Evolutionary conservation across 371 early-diverging fungal genomes (phyloP).

Genomic region (Apophysomyces trapeziformis): DNA sequence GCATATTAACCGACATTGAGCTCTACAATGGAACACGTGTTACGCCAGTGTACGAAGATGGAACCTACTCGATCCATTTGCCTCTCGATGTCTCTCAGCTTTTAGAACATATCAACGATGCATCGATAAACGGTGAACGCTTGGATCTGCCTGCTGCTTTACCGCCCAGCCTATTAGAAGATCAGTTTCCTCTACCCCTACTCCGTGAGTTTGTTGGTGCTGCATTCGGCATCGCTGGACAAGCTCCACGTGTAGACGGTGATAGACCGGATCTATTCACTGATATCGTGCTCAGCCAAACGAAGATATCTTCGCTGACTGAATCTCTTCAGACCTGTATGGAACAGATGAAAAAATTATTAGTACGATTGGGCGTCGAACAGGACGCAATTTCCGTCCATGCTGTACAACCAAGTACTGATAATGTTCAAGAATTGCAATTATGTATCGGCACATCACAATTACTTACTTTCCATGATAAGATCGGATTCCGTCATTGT

Average conservation of each 20-base stretch:
- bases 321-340: background rate
- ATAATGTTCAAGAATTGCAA: background rate
- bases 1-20: background rate
- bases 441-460: background rate
- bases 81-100: background rate
- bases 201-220: constrained; percentile 6
- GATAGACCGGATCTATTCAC: background rate
- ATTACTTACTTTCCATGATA: background rate
- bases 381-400: background rate
- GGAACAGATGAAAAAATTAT: constrained; percentile 1
- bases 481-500: background rate
- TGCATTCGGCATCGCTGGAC: background rate
- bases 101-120: background rate
- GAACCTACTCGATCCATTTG: background rate
- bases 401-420: background rate
- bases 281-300: constrained; percentile 1
- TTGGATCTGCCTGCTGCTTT: background rate
- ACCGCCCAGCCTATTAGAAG: background rate
- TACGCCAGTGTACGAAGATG: background rate
- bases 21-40: background rate
- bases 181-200: background rate
- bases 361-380: background rate
- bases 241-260: background rate
- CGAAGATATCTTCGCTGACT: background rate
- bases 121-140: background rate